Percentiles rank a stretch among this genome's conserved stretches.
Conservation (phyloP, 148 eudicot genomes). For the Cornus controversa region DNA sequence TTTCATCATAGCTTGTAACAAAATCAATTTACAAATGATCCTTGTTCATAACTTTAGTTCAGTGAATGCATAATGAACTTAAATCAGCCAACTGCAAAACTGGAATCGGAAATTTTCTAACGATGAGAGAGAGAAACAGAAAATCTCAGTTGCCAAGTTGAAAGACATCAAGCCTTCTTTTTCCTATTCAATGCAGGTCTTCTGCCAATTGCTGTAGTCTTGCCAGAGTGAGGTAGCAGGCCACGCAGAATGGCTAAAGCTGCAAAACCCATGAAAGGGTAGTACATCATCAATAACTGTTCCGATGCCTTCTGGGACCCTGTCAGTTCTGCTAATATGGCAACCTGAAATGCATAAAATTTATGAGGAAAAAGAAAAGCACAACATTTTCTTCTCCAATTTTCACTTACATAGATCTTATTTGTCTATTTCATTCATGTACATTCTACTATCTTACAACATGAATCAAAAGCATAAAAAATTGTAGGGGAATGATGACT, state of each 20-base stretch:
- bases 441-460: not conserved
- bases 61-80: not conserved
- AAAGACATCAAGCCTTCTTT: slow-evolving; percentile 56
- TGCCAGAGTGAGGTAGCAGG: slow-evolving; percentile 44
- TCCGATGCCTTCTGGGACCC: slow-evolving; percentile 63
- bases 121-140: not conserved
- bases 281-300: slow-evolving; percentile 53
- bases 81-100: slow-evolving; percentile 7
- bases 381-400: not conserved
- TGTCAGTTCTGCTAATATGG: slow-evolving; percentile 53
- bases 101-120: not conserved
- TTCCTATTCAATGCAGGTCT: slow-evolving; percentile 43
- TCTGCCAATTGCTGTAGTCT: slow-evolving; percentile 28
- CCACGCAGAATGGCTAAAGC: slow-evolving; percentile 67
- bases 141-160: not conserved
- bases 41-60: not conserved
- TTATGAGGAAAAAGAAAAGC: not conserved
- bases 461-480: too few relatives aligned
- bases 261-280: slow-evolving; percentile 64
- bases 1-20: not conserved
- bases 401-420: not conserved
- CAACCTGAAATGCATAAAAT: slow-evolving; percentile 45
- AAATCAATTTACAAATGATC: not conserved
- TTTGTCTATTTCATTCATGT: not conserved
- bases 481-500: too few relatives aligned